Conservation (phyloP, 164 flowering plant genomes). For the Magnolia changhungtana region DNA sequence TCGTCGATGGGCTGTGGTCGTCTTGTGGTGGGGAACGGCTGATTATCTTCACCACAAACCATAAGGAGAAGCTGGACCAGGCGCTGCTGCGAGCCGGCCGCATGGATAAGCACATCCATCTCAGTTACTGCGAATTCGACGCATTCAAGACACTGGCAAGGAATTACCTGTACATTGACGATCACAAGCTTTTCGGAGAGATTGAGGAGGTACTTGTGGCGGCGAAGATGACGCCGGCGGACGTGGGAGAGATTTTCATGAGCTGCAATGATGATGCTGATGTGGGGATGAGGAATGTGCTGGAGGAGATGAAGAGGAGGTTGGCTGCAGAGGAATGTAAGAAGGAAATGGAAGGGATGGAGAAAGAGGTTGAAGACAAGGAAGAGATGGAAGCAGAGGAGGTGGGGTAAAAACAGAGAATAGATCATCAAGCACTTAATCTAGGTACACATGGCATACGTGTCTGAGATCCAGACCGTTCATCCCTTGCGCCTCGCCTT, state of each 20-base stretch:
- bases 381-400: neutral
- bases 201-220: conserved; percentile 15
- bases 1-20: conserved; percentile 33
- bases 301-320: conserved; percentile 21
- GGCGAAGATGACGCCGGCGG: conserved; percentile 28
- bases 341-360: conserved; percentile 5
- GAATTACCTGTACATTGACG: conserved; percentile 23
- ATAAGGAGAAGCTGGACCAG: conserved; percentile 32
- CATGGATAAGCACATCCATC: conserved; percentile 34
- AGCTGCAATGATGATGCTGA: conserved; percentile 14
- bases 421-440: neutral
- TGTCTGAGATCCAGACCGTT: too few species aligned
- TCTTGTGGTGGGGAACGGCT: conserved; percentile 32
- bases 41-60: conserved; percentile 33
- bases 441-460: too few species aligned
- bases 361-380: neutral
- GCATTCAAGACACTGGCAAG: conserved; percentile 22
- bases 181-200: conserved; percentile 18
- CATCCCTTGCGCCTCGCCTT: too few species aligned
- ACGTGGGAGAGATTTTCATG: conserved; percentile 26
- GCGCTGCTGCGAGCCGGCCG: conserved; percentile 29
- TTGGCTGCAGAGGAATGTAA: neutral
- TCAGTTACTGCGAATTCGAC: conserved; percentile 19
- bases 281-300: conserved; percentile 20
- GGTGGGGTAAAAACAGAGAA: neutral